These are phyloP conservation scores for Mortierella antarctica DNA, from an alignment of 192 early-diverging fungal genomes.

Conservation along the genomic window DNA sequence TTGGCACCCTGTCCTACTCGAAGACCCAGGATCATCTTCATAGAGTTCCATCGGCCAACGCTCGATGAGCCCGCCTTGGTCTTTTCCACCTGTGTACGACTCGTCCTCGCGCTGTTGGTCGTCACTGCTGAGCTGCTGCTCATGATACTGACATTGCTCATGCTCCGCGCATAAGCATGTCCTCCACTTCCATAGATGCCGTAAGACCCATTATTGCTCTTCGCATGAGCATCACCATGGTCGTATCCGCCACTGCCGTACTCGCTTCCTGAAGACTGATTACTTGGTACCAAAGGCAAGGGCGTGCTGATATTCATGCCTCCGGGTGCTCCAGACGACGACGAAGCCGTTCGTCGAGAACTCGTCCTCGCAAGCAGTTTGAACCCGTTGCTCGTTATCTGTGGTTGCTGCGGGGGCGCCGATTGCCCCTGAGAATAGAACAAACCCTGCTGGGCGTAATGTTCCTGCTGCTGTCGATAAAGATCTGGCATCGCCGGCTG, in stretches of 20 bases:
- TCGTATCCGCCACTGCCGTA: not conserved
- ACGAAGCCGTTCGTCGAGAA: slow-evolving; percentile 9
- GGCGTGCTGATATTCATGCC: slow-evolving; percentile 32
- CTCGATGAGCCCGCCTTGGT: not conserved
- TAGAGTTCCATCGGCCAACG: slow-evolving; percentile 34
- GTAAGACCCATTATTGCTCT: not conserved
- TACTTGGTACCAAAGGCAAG: slow-evolving; percentile 11
- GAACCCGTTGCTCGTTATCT: not conserved
- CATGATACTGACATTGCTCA: slow-evolving; percentile 22
- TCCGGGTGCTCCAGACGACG: not conserved
- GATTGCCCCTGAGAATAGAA: not conserved
- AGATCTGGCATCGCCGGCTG: slow-evolving; percentile 6
- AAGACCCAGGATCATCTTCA: slow-evolving; percentile 45
- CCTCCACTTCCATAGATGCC: not conserved
- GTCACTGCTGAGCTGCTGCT: too few species aligned
- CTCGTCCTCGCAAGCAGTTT: slow-evolving; percentile 24
- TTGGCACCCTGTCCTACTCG: slow-evolving; percentile 33
- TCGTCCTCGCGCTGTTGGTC: not conserved
- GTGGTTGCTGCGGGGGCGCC: not conserved
- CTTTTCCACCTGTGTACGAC: not conserved
- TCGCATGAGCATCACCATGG: not conserved
- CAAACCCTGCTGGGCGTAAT: slow-evolving; percentile 4
- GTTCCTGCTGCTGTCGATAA: slow-evolving; percentile 10
- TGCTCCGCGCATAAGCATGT: slow-evolving; percentile 18
- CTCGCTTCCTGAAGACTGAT: not conserved